Evolutionary conservation across 805 yeast genomes (phyloP), one percentile per base, ranked within the genome.

Genomic region (Yarrowia sp.): DNA sequence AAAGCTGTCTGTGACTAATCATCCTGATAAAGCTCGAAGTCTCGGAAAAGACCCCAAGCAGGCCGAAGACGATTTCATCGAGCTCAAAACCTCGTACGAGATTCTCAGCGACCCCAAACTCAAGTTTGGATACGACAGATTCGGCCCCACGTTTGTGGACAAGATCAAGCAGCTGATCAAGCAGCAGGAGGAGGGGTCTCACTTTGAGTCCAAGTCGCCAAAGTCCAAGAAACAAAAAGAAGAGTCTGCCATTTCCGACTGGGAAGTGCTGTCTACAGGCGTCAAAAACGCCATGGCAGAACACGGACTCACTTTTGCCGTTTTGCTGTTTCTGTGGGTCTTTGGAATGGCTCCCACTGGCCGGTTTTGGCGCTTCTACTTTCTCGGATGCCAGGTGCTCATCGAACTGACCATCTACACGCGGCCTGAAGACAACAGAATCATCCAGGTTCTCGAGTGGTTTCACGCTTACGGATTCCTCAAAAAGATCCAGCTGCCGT

Each of bases 61-160:
- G 28, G 64, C 65, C 28, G 66, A 68, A 36, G 66, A 63, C 21
- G 24, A 38, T 16, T 75, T 70, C 65, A 46, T 71, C 74, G 92
- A 87, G 74, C 81, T 90, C 72, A 83, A 92, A 17, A 80, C 82
- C 62, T 96, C 96, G 19, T 80, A 90, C 73, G 96, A 90, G 74
- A 79, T 88, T 16, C 80, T 92, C 67, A 81, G 88, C 14, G 95
- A 90, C 73, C 81, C 86, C 12, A 85, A 86, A 70, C 86, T 87
- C 78, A 85, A 96, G 81, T 90, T 86, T 48, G 73, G 86, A 2
- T 93, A 92, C 73, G 97, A 92, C 76, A 83, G 86, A 67, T 90
- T 85, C 72, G 98, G 98, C 76, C 87, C 84, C 71, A 92, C 87
- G 71, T 96, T 68, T 17, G 36, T 65, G 6, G 63, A 40, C 17